phyloP scores from a whole-genome alignment of 2,329 filamentous ascomycete genomes.

The Alternaria rosae region DNA sequence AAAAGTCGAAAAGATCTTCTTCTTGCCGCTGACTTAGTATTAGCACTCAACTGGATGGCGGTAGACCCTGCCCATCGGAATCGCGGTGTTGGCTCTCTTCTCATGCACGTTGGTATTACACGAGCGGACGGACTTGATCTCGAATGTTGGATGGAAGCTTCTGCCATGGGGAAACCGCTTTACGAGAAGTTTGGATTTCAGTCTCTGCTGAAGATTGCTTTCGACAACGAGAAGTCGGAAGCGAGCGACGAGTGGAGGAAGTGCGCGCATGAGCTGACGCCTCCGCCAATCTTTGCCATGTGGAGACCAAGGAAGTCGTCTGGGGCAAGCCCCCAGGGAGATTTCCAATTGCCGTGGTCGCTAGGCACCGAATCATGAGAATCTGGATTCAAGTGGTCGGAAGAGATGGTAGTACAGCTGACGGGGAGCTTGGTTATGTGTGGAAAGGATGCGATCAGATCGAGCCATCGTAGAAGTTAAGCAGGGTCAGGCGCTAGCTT shows the following conservation, averaged over 20 bases:
- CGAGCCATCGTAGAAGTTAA: not conserved
- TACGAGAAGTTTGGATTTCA: constrained; percentile 47
- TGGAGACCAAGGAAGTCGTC: constrained; percentile 41
- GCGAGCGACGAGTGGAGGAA: constrained; percentile 44
- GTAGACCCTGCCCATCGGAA: constrained; percentile 47
- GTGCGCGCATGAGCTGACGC: constrained; percentile 44
- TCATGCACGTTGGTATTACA: constrained; percentile 46
- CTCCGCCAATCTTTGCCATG: constrained; percentile 40
- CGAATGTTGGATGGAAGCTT: constrained; percentile 51
- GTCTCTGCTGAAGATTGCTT: constrained; percentile 38
- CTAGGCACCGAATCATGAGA: constrained; percentile 6
- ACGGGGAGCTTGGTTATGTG: not conserved
- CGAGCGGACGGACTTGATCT: constrained; percentile 45
- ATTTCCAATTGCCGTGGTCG: constrained; percentile 35
- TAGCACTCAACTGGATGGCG: constrained; percentile 48
- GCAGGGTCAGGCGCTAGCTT: not conserved
- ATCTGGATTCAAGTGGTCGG: not conserved
- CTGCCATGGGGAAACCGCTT: constrained; percentile 45
- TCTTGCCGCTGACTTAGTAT: constrained; percentile 16
- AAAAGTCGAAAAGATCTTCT: not conserved
- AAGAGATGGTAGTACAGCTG: not conserved
- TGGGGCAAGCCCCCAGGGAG: constrained; percentile 18
- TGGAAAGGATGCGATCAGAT: not conserved
- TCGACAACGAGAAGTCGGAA: constrained; percentile 35
- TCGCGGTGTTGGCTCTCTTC: constrained; percentile 45